Conservation (phyloP, 352 stramenopile genomes). For the Phytophthora palmivora region DNA sequence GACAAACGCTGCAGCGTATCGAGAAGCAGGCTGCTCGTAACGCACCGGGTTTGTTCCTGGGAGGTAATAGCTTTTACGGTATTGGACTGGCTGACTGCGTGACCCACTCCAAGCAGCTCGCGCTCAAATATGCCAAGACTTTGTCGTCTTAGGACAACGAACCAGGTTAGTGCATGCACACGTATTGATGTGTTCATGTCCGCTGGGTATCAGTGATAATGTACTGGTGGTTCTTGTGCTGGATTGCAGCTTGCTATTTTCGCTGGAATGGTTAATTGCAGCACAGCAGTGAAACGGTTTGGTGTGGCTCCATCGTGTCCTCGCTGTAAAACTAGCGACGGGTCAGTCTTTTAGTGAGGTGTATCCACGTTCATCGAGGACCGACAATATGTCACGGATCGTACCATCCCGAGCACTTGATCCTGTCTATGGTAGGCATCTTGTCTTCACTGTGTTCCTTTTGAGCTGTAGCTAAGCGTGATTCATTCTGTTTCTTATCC, state of each 20-base stretch:
- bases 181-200: slow-evolving; percentile 24
- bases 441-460: not conserved
- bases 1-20: slow-evolving; percentile 63
- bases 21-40: slow-evolving; percentile 54
- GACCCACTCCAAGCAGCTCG: slow-evolving; percentile 81
- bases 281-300: slow-evolving; percentile 24
- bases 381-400: slow-evolving; percentile 55
- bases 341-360: slow-evolving; percentile 18
- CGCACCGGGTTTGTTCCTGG: slow-evolving; percentile 55
- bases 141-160: slow-evolving; percentile 31
- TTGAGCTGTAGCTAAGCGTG: slow-evolving; percentile 5
- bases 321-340: not conserved
- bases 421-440: slow-evolving; percentile 71
- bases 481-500: not conserved
- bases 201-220: slow-evolving; percentile 14
- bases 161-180: slow-evolving; percentile 12
- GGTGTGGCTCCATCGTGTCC: not conserved
- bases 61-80: slow-evolving; percentile 90
- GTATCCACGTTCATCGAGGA: slow-evolving; percentile 7
- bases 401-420: slow-evolving; percentile 74
- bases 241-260: slow-evolving; percentile 25
- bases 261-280: not conserved
- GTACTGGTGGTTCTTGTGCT: slow-evolving; percentile 19
- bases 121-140: slow-evolving; percentile 68
- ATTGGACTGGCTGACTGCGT: slow-evolving; percentile 88